These are phyloP conservation scores for Pachysolen tannophilus DNA, from an alignment of 805 yeast species.

Conservation along the genomic window DNA sequence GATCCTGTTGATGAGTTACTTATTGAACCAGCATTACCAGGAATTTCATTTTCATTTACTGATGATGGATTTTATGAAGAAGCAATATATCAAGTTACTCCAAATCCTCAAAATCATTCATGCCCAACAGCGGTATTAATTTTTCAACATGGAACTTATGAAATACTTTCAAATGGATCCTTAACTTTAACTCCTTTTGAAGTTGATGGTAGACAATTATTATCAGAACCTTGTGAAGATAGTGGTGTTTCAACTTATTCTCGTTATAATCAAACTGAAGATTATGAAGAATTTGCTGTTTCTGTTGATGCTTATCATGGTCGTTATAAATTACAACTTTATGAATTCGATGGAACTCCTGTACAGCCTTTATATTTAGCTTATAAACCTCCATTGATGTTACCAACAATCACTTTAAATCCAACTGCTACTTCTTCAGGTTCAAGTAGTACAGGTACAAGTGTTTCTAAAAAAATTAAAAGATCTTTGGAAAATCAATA, in stretches of 20 bases:
- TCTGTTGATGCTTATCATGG: slow-evolving; percentile 78
- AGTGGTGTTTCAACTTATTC: slow-evolving; percentile 52
- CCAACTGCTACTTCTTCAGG: slow-evolving; percentile 52
- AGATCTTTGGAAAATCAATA: slow-evolving; percentile 74
- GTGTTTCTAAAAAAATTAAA: slow-evolving; percentile 38
- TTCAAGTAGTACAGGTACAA: slow-evolving; percentile 23
- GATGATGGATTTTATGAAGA: slow-evolving; percentile 87
- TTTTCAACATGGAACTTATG: slow-evolving; percentile 86
- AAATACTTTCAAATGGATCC: slow-evolving; percentile 54
- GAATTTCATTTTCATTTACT: slow-evolving; percentile 87
- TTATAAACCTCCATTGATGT: slow-evolving; percentile 91
- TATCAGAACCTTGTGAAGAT: slow-evolving; percentile 81
- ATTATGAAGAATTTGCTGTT: slow-evolving; percentile 50
- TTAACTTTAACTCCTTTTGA: slow-evolving; percentile 62
- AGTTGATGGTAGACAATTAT: slow-evolving; percentile 88
- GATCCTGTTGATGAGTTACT: slow-evolving; percentile 94
- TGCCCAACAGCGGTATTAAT: slow-evolving; percentile 81
- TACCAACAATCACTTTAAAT: slow-evolving; percentile 85
- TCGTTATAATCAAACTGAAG: slow-evolving; percentile 63
- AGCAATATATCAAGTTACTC: slow-evolving; percentile 72
- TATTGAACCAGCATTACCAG: slow-evolving; percentile 94
- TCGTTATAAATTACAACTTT: slow-evolving; percentile 63
- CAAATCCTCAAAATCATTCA: slow-evolving; percentile 65
- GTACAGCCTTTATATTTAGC: slow-evolving; percentile 88
- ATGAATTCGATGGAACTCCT: slow-evolving; percentile 70